Evolutionary conservation across 805 yeast species (phyloP).

Genomic region (Ogataea methanolica): DNA sequence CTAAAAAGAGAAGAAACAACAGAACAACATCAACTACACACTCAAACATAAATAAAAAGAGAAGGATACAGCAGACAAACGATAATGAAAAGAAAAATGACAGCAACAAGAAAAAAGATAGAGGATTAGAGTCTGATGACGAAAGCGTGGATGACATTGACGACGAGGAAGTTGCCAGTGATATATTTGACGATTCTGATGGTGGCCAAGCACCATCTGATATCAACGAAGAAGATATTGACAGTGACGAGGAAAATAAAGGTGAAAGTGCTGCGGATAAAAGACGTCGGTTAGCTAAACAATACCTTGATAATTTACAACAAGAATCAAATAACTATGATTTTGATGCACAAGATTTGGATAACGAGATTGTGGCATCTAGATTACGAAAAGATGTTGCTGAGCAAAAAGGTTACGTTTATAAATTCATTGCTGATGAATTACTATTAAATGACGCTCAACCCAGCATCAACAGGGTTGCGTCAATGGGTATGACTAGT

Average conservation of each 20-base stretch:
- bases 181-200: conserved; percentile 26
- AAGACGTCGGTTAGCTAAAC: conserved; percentile 90
- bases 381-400: conserved; percentile 86
- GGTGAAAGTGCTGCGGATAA: conserved; percentile 87
- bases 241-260: conserved; percentile 68
- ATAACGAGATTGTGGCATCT: conserved; percentile 75
- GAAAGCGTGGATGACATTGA: conserved; percentile 31
- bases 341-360: conserved; percentile 89
- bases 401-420: conserved; percentile 80
- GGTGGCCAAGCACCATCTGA: conserved; percentile 23
- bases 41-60: conserved; percentile 15
- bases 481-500: conserved; percentile 53
- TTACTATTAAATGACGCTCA: conserved; percentile 40
- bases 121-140: conserved; percentile 41
- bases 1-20: conserved; percentile 41
- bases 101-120: neutral
- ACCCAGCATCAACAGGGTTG: conserved; percentile 49
- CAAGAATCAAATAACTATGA: conserved; percentile 46
- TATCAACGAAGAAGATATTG: conserved; percentile 38
- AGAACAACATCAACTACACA: conserved; percentile 20
- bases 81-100: conserved; percentile 21
- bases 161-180: conserved; percentile 33
- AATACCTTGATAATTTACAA: conserved; percentile 77
- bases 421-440: conserved; percentile 56
- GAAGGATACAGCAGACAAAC: conserved; percentile 11